Percentiles rank a stretch among this genome's conserved stretches.
phyloP scores from a whole-genome alignment of 768 basidiomycete species.

The Serendipita sp. region DNA sequence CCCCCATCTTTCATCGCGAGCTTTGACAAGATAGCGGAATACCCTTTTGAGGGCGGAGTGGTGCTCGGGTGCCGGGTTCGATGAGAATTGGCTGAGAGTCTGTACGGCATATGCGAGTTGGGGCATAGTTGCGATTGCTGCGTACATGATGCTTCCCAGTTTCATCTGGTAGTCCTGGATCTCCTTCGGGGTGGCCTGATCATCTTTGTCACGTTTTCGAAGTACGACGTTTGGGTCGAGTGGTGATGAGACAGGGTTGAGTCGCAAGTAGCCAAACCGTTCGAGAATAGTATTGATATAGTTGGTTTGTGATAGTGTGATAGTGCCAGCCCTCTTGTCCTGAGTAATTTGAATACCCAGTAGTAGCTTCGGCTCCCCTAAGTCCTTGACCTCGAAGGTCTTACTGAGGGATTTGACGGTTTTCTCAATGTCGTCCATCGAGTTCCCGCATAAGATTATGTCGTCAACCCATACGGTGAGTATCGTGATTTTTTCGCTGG shows the following conservation, averaged over 20 bases:
- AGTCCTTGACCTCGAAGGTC: conserved; percentile 22
- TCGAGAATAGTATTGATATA: conserved; percentile 10
- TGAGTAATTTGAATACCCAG: conserved; percentile 24
- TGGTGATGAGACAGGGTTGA: conserved; percentile 10
- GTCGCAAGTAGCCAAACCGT: conserved; percentile 4
- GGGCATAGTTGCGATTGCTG: conserved; percentile 10
- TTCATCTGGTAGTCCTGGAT: background rate
- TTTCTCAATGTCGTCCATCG: background rate
- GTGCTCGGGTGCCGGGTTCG: conserved; percentile 16
- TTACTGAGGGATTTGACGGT: conserved; percentile 9
- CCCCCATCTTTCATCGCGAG: conserved; percentile 8
- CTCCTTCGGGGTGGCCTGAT: background rate
- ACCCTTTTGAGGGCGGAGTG: conserved; percentile 16
- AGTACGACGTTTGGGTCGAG: conserved; percentile 4
- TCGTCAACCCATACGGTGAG: conserved; percentile 24
- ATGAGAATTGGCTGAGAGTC: conserved; percentile 13
- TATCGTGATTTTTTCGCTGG: conserved; percentile 12
- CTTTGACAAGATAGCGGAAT: conserved; percentile 19
- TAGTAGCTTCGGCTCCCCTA: conserved; percentile 19
- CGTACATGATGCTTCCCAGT: conserved; percentile 20
- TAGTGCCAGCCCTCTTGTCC: conserved; percentile 11
- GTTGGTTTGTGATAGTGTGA: conserved; percentile 6
- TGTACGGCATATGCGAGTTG: conserved; percentile 15
- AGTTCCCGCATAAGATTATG: conserved; percentile 13
- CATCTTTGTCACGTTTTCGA: background rate